Base-by-base conservation (phyloP, 1,139 yeast genomes). In the Hanseniaspora sp. region DNA sequence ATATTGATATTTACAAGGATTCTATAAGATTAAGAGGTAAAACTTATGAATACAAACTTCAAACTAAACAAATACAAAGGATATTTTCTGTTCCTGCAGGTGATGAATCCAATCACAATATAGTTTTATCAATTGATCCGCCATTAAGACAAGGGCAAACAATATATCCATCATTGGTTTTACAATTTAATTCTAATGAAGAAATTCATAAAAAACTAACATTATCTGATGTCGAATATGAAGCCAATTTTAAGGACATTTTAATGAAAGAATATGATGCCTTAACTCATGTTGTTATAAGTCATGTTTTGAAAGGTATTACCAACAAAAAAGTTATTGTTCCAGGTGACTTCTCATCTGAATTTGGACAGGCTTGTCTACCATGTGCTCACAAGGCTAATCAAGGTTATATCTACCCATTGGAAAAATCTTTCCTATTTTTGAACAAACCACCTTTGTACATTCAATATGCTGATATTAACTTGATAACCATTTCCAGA, bases 61-160 rank as follows among this genome's bases (percentile, higher is more conserved):
- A 86, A 67, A 92, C 86, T 70, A 78, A 82, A 64, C 95, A 87
- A 66, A 83, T 92, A 60, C 96, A 90, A 69, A 77, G 96, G 64
- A 80, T 92, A 52, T 92, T 92, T 63, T 80, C 95, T 23, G 75
- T 92, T 59, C 98, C 98, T 39, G 88, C 88, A 66, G 90, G 95
- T 0, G 98, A 94, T 68, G 96, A 88, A 58, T 75, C 86, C 52
- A 95, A 92, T 67, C 95, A 90, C 67, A 74, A 88, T 61, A 75
- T 92, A 63, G 82, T 92, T 15, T 72, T 92, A 57, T 96, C 94
- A 64, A 83, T 94, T 45, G 97, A 92, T 62, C 98, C 98, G 31
- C 98, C 99, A 5, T 67, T 83, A 56, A 77, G 88, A 61, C 92
- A 92, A 71, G 99, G 99, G 56, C 97, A 92, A 71, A 94, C 98